Evolutionary conservation across 2,329 filamentous ascomycete genomes (phyloP).

Genomic region (Talaromyces sp.): DNA sequence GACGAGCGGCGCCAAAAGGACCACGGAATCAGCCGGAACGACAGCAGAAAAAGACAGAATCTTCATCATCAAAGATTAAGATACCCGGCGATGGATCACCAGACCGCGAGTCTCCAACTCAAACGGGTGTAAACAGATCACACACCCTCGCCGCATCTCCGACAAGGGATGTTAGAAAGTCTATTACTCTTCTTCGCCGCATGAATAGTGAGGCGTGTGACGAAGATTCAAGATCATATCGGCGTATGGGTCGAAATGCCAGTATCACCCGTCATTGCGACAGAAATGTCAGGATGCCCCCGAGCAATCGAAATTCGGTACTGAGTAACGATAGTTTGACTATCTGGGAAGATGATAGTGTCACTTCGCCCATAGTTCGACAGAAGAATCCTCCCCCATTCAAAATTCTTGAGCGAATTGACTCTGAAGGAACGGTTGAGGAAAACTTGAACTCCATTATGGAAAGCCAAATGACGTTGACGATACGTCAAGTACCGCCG

Average conservation of each 20-base stretch:
- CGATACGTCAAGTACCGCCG: constrained; percentile 7
- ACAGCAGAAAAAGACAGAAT: constrained; percentile 20
- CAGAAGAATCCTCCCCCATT: constrained; percentile 11
- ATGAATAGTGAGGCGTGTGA: constrained; percentile 21
- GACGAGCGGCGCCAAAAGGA: constrained; percentile 30
- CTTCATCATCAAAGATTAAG: neutral
- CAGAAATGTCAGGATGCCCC: constrained; percentile 5
- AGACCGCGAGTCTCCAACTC: constrained; percentile 8
- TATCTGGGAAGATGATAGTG: constrained; percentile 36
- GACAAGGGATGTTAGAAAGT: constrained; percentile 24
- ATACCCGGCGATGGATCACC: neutral
- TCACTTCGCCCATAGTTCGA: neutral
- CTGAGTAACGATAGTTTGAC: constrained; percentile 23
- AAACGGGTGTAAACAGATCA: constrained; percentile 17
- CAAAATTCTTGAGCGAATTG: constrained; percentile 13
- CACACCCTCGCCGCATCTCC: constrained; percentile 10
- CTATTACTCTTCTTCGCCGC: constrained; percentile 25
- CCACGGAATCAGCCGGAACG: constrained; percentile 28
- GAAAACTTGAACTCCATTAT: neutral
- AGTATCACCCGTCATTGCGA: constrained; percentile 5
- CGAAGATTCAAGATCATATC: constrained; percentile 15
- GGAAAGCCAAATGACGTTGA: neutral
- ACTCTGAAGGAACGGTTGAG: constrained; percentile 11
- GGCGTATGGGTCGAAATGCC: constrained; percentile 9
- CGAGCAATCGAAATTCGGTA: constrained; percentile 15